Evolutionary conservation across 306 rosid genomes (phyloP).

Genomic region (Rubus idaeus): DNA sequence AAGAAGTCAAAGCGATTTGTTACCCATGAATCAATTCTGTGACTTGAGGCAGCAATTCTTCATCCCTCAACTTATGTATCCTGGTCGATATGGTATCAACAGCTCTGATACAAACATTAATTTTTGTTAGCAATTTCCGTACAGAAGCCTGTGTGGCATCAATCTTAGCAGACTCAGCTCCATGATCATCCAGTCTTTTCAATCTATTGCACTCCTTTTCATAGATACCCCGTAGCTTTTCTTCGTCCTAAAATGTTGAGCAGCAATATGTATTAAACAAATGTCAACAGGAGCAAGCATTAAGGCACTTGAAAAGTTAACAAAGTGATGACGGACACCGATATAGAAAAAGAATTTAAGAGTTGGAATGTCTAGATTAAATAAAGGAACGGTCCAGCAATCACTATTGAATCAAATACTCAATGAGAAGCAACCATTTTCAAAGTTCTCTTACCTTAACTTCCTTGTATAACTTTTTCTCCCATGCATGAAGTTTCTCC

Average conservation of each 20-base stretch:
- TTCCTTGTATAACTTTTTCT: constrained; percentile 89
- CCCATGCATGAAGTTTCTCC: constrained; percentile 93
- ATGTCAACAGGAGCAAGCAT: constrained; percentile 14
- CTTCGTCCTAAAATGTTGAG: constrained; percentile 71
- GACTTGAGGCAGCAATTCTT: constrained; percentile 90
- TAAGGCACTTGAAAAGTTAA: background rate
- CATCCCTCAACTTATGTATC: constrained; percentile 85
- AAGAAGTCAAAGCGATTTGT: constrained; percentile 33
- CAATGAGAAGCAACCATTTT: background rate
- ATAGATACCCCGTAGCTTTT: constrained; percentile 70
- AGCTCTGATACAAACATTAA: constrained; percentile 75
- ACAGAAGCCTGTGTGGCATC: constrained; percentile 78
- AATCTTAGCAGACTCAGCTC: constrained; percentile 85
- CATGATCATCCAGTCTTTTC: constrained; percentile 70
- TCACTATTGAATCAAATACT: background rate
- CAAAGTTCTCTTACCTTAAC: constrained; percentile 63
- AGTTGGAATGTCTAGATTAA: background rate
- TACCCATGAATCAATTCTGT: constrained; percentile 87
- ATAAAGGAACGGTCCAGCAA: background rate
- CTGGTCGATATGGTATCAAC: constrained; percentile 71
- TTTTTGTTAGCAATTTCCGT: constrained; percentile 71
- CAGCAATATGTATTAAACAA: constrained; percentile 22
- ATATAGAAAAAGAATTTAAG: background rate
- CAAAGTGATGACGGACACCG: background rate
- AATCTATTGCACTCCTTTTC: constrained; percentile 83